A percentile compares a stretch with the other conserved stretches of the same genome.
Conservation (phyloP, 2,329 filamentous ascomycete genomes). For the Trichoderma arundinaceum region DNA sequence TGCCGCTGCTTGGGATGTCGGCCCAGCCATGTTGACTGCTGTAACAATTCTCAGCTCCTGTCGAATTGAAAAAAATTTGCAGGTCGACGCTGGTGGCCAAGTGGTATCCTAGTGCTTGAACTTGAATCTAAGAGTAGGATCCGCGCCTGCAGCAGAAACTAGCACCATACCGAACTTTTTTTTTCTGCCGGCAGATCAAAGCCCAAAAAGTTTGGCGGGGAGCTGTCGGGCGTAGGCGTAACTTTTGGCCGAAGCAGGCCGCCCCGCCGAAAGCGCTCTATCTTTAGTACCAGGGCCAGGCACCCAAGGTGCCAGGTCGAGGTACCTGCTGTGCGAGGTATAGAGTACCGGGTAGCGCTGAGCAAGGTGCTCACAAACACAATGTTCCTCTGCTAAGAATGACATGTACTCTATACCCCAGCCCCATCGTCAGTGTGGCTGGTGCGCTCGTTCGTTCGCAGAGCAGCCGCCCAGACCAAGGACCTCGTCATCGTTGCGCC, state of each 20-base stretch:
- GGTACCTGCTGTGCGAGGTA: background rate
- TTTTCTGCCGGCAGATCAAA: slow-evolving; percentile 32
- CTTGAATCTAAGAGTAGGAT: background rate
- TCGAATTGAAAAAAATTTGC: background rate
- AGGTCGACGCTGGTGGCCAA: background rate
- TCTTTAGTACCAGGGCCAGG: background rate
- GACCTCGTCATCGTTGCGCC: slow-evolving; percentile 42
- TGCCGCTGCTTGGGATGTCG: slow-evolving; percentile 23
- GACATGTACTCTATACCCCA: background rate
- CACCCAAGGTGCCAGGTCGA: background rate
- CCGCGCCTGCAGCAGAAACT: slow-evolving; percentile 19
- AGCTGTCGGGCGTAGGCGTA: slow-evolving; percentile 31
- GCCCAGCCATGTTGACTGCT: slow-evolving; percentile 34
- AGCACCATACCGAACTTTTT: slow-evolving; percentile 36
- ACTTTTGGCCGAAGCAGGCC: slow-evolving; percentile 32
- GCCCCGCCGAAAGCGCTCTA: slow-evolving; percentile 16
- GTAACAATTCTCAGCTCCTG: slow-evolving; percentile 19
- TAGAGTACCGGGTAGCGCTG: background rate
- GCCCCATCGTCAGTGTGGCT: slow-evolving; percentile 9
- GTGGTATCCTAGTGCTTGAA: background rate
- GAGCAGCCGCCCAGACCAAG: background rate
- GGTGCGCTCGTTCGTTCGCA: slow-evolving; percentile 18
- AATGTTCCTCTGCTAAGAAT: no score
- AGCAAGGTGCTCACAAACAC: fast-evolving
- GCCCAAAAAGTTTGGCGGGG: slow-evolving; percentile 32